These are phyloP conservation scores for Amaranthus hypochondriacus DNA, from an alignment of 148 eudicot genomes.

Conservation along the genomic window DNA sequence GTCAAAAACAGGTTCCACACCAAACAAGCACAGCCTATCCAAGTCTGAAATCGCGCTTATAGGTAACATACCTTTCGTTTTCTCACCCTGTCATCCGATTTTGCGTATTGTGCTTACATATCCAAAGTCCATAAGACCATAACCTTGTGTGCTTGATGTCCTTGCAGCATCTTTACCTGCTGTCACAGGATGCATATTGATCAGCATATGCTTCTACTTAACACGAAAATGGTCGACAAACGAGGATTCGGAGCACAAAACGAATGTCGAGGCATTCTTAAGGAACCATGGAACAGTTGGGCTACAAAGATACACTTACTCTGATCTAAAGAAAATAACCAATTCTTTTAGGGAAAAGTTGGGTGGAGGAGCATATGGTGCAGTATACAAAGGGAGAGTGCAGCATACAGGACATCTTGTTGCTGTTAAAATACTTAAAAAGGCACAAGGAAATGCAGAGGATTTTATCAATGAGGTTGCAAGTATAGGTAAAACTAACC, in stretches of 20 bases:
- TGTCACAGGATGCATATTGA: not conserved
- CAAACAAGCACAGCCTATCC: not conserved
- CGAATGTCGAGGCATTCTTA: conserved; percentile 23
- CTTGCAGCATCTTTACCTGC: conserved; percentile 21
- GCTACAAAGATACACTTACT: conserved; percentile 43
- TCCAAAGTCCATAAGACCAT: not conserved
- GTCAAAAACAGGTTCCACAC: conserved; percentile 16
- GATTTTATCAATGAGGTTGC: conserved; percentile 53
- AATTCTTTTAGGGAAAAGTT: conserved; percentile 55
- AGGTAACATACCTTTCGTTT: conserved; percentile 11
- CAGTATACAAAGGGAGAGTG: conserved; percentile 66
- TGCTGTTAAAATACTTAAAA: conserved; percentile 61
- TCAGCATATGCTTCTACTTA: not conserved
- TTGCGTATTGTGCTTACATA: not conserved
- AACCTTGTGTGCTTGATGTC: not conserved
- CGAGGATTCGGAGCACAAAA: conserved; percentile 1
- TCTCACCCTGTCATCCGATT: not conserved
- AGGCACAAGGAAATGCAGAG: conserved; percentile 16
- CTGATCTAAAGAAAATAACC: conserved; percentile 69
- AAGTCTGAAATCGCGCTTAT: conserved; percentile 17
- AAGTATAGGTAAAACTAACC: conserved; percentile 63
- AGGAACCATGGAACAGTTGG: conserved; percentile 25
- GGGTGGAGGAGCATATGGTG: conserved; percentile 84
- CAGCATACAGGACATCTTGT: conserved; percentile 45
- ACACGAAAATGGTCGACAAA: conserved; percentile 3